These are phyloP conservation scores for Aureobasidium sp. DNA, from an alignment of 2,329 filamentous ascomycete species.

Conservation along the genomic window DNA sequence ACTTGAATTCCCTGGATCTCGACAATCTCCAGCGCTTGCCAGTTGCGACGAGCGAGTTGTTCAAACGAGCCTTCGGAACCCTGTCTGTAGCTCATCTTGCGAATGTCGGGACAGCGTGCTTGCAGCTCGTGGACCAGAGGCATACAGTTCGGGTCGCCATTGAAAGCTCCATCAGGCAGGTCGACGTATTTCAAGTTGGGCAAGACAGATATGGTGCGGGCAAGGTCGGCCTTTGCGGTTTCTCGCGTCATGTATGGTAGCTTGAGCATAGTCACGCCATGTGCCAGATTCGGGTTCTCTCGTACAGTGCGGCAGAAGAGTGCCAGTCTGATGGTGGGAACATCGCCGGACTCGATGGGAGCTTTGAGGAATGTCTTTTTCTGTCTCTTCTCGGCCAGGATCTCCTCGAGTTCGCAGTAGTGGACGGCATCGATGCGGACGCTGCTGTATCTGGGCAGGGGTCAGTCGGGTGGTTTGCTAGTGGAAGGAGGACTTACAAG, in stretches of 20 bases:
- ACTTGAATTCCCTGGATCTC: constrained; percentile 61
- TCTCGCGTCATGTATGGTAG: constrained; percentile 93
- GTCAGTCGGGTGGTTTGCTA: not conserved
- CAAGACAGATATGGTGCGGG: constrained; percentile 74
- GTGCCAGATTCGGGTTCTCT: constrained; percentile 62
- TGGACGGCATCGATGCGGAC: constrained; percentile 91
- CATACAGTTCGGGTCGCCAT: constrained; percentile 66
- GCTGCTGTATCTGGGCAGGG: constrained; percentile 54
- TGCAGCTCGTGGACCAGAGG: constrained; percentile 78
- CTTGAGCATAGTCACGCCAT: constrained; percentile 70
- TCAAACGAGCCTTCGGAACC: constrained; percentile 74
- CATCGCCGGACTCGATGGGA: constrained; percentile 65
- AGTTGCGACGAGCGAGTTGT: constrained; percentile 56
- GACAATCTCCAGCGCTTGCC: constrained; percentile 63
- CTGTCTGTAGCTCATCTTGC: constrained; percentile 77
- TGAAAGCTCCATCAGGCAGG: constrained; percentile 79
- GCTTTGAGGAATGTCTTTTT: constrained; percentile 51
- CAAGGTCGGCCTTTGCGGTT: constrained; percentile 73
- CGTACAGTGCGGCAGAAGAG: constrained; percentile 76
- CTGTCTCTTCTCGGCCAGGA: constrained; percentile 71
- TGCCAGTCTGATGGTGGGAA: constrained; percentile 64
- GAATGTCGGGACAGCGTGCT: constrained; percentile 70
- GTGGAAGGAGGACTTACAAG: constrained; percentile 48
- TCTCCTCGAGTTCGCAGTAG: constrained; percentile 81
- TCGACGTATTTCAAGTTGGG: constrained; percentile 85